Evolutionary conservation across 805 yeast species (phyloP).

Genomic region (Hanseniaspora thailandica): DNA sequence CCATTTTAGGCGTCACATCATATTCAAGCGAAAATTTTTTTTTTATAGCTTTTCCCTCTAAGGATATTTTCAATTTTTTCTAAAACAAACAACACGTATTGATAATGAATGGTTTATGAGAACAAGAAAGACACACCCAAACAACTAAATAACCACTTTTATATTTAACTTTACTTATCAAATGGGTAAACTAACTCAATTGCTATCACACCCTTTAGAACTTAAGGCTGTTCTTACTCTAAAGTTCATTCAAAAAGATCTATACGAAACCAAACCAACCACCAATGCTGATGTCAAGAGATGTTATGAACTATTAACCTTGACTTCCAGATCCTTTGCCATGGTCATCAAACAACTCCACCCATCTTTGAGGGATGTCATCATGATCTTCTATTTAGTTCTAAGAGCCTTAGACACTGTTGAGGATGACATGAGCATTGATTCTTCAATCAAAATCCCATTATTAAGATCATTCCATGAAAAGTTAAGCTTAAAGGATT

Average conservation of each 20-base stretch:
- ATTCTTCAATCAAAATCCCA: slow-evolving; percentile 59
- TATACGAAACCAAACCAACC: background rate
- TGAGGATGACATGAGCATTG: slow-evolving; percentile 89
- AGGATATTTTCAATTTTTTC: no score
- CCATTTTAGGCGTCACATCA: background rate
- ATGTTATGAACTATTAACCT: slow-evolving; percentile 31
- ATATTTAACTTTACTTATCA: no score
- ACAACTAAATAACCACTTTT: background rate
- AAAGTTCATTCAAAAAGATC: slow-evolving; percentile 24
- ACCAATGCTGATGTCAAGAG: slow-evolving; percentile 28
- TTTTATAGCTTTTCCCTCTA: no score
- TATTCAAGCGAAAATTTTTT: background rate
- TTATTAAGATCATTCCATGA: slow-evolving; percentile 56
- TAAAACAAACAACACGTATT: no score
- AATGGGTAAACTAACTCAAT: slow-evolving; percentile 52
- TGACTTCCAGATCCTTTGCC: slow-evolving; percentile 85
- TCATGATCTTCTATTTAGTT: slow-evolving; percentile 74
- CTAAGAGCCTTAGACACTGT: slow-evolving; percentile 88
- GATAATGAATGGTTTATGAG: no score
- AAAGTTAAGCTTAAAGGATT: slow-evolving; percentile 51
- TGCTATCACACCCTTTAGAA: slow-evolving; percentile 61
- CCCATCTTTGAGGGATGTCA: slow-evolving; percentile 73
- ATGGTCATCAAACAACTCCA: slow-evolving; percentile 84
- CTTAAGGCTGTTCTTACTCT: slow-evolving; percentile 55
- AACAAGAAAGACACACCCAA: background rate